phyloP scores from a whole-genome alignment of 2,329 filamentous ascomycete genomes.

The Coniochaeta prunicola region DNA sequence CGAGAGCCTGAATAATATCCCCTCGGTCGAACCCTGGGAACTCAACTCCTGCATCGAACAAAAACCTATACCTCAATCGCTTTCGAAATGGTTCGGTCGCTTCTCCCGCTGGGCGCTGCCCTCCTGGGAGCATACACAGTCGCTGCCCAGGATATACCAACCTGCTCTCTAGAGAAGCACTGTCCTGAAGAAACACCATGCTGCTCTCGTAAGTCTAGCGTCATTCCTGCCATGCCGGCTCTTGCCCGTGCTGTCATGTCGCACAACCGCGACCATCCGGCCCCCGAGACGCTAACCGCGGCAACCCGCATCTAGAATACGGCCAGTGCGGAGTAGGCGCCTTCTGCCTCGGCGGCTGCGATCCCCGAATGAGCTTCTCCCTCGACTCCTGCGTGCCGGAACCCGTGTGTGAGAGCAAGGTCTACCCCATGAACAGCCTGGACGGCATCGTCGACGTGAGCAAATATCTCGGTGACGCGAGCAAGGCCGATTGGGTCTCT shows the following conservation, averaged over 20 bases:
- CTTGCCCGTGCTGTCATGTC: background rate
- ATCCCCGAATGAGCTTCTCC: slow-evolving; percentile 74
- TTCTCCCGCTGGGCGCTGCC: slow-evolving; percentile 28
- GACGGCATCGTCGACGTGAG: slow-evolving; percentile 64
- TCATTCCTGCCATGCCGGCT: background rate
- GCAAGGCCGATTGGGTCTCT: slow-evolving; percentile 78
- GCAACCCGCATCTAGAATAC: slow-evolving; percentile 56
- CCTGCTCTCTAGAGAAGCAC: slow-evolving; percentile 43
- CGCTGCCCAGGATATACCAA: slow-evolving; percentile 23
- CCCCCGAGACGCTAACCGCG: slow-evolving; percentile 3
- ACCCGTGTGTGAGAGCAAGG: slow-evolving; percentile 70
- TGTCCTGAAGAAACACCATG: slow-evolving; percentile 70
- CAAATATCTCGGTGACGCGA: slow-evolving; percentile 80
- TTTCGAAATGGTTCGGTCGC: slow-evolving; percentile 14
- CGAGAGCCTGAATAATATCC: background rate
- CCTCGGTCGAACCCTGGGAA: background rate
- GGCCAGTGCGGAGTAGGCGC: slow-evolving; percentile 88
- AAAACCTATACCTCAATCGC: background rate
- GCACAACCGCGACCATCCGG: slow-evolving; percentile 5
- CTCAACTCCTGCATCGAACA: background rate
- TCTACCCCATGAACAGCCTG: slow-evolving; percentile 66
- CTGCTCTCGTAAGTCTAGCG: slow-evolving; percentile 62
- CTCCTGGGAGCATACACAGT: slow-evolving; percentile 30
- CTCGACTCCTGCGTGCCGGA: slow-evolving; percentile 80
- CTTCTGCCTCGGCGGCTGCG: slow-evolving; percentile 93